A percentile compares a stretch with the other conserved stretches of the same genome.
phyloP scores from a whole-genome alignment of 495 filamentous ascomycete species.

The Aspergillus sclerotiicarbonarius region DNA sequence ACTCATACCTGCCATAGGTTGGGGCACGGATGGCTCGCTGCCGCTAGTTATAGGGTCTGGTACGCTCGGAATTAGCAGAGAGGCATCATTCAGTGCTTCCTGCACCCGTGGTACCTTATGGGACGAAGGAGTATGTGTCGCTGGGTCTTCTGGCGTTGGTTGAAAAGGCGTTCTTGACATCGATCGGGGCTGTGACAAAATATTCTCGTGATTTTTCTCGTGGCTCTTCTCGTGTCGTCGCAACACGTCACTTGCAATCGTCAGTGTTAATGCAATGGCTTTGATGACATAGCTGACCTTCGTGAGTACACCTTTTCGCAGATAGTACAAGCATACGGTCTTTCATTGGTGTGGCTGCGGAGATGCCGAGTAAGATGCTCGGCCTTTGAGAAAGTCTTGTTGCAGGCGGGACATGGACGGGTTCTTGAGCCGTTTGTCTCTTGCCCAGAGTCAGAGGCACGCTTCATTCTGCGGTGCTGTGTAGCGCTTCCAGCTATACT shows the following conservation, averaged over 20 bases:
- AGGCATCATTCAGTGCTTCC: neutral
- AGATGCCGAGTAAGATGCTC: constrained; percentile 34
- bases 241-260: constrained; percentile 24
- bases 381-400: constrained; percentile 31
- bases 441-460: neutral
- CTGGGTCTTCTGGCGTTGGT: neutral
- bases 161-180: neutral
- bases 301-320: constrained; percentile 31
- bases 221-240: constrained; percentile 25
- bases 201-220: constrained; percentile 15
- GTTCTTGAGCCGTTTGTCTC: neutral
- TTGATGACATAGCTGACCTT: constrained; percentile 13
- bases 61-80: neutral
- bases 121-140: neutral
- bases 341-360: constrained; percentile 35
- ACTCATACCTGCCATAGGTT: constrained; percentile 5
- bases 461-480: neutral
- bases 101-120: neutral
- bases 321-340: constrained; percentile 27
- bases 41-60: neutral
- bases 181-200: neutral
- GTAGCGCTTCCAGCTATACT: neutral
- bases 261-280: neutral
- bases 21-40: neutral
- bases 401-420: constrained; percentile 16